Percentiles rank a stretch among this genome's conserved stretches.
Evolutionary conservation across 495 filamentous ascomycete species (phyloP).

Genomic region (Alectoria sarmentosa): DNA sequence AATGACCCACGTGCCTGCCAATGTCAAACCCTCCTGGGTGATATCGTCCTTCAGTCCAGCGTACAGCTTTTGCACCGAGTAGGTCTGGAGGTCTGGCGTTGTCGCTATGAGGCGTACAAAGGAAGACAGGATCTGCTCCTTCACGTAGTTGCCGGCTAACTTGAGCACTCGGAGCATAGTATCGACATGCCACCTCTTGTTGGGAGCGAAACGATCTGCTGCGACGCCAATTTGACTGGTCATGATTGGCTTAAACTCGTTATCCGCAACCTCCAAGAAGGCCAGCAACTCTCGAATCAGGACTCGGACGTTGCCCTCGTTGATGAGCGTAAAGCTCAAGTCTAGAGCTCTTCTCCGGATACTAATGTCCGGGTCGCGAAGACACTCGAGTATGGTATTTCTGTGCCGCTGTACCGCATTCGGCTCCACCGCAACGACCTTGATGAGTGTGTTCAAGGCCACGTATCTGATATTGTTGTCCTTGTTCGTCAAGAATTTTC

Average conservation of each 20-base stretch:
- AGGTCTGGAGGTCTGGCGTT: constrained; percentile 88
- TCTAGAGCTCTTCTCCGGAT: constrained; percentile 91
- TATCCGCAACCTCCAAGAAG: constrained; percentile 93
- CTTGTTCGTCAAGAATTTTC: constrained; percentile 94
- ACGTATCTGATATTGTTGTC: constrained; percentile 99
- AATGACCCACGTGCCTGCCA: constrained; percentile 96
- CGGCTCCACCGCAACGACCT: constrained; percentile 95
- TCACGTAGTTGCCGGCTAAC: constrained; percentile 91
- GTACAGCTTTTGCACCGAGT: constrained; percentile 93
- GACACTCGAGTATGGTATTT: constrained; percentile 93
- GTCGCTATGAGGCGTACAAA: constrained; percentile 95
- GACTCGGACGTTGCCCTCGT: constrained; percentile 89
- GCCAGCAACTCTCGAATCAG: constrained; percentile 87
- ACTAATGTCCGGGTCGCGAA: constrained; percentile 97
- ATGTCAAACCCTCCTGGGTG: constrained; percentile 88
- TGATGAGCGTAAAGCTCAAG: constrained; percentile 95
- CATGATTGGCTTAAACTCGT: constrained; percentile 97
- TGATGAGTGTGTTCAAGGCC: constrained; percentile 92
- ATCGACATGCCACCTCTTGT: constrained; percentile 96
- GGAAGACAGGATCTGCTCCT: constrained; percentile 94
- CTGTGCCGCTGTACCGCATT: constrained; percentile 96
- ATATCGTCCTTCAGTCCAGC: constrained; percentile 87
- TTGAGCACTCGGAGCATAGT: constrained; percentile 95
- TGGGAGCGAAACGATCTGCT: constrained; percentile 90
- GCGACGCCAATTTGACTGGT: constrained; percentile 96